Percentiles rank a stretch among this genome's conserved stretches.
Conservation (phyloP, 2,329 filamentous ascomycete genomes). For the Calonectria pseudoturangicola region DNA sequence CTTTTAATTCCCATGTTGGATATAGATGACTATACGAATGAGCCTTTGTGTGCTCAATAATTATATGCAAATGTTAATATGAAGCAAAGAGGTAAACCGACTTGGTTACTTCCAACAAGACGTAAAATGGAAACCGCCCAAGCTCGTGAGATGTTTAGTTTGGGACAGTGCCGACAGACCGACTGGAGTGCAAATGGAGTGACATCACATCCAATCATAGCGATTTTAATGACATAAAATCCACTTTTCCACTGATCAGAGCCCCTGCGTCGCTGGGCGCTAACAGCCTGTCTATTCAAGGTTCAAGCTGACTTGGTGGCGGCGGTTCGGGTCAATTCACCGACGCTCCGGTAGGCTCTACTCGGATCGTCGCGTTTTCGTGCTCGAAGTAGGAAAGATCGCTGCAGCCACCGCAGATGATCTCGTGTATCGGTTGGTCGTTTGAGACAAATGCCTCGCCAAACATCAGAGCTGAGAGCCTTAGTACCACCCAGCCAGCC, state of each 20-base stretch:
- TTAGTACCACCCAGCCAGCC: neutral
- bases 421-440: neutral
- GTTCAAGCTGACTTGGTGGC: neutral
- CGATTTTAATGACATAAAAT: neutral
- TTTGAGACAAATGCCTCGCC: neutral
- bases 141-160: neutral
- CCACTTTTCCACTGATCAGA: neutral
- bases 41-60: neutral
- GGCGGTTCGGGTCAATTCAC: neutral
- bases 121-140: neutral
- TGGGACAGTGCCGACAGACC: neutral
- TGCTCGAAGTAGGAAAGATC: neutral
- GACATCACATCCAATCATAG: neutral
- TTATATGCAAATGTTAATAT: neutral
- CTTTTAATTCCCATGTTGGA: neutral
- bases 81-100: neutral
- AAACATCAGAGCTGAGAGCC: neutral
- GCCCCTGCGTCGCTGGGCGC: neutral
- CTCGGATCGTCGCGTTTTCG: neutral
- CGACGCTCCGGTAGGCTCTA: slow-evolving; percentile 4
- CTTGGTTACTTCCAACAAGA: neutral
- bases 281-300: neutral
- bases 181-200: neutral
- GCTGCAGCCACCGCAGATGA: too few relatives aligned
- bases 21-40: neutral